Base-by-base conservation (phyloP, 1,284 basidiomycete species). In the Cutaneotrichosporon daszewskae region DNA sequence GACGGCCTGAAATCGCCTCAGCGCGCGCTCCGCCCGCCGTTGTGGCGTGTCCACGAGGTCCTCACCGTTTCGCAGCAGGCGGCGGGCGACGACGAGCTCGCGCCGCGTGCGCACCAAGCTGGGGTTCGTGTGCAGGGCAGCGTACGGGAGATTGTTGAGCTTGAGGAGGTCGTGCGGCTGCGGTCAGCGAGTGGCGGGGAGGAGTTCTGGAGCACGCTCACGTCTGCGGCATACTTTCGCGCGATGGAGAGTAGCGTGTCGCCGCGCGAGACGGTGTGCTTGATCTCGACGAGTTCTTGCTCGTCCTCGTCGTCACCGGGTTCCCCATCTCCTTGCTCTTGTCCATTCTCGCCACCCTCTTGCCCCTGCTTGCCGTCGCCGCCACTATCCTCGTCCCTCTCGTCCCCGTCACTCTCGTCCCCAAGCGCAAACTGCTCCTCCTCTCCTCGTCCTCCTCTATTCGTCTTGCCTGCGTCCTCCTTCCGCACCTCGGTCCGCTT, bases 1-100 rank as follows among this genome's bases (percentile, higher is more conserved):
- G 18, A 70, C 26, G 0, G 65, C 47, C 49, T 68, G 68, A 45
- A 70, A 70, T 37, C 66, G 51, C 43, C 65, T 65, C 13, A 68
- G 28, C 20, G 50, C 40, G 18, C 58, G 40, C 43, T 61, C 55
- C 34, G 45, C 28, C 31, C 44, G 34, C 37, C 64, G 45, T 8
- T 40, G 33, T 22, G 38, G 41, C 10, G 37, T 38, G 14, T 51
- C 44, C 16, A 54, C 55, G 22, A 46, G 20, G 40, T 38, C 38
- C 14, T 33, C 23, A 13, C 17, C 31, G 20, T 35, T 24, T n/a
- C n/a, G n/a, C 6, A 62, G 26, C 14, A 37, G 44, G 9, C 45
- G 45, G 13, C 42, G 39, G 5, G 51, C 34, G 16, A 55, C 23
- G 23, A 54, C 27, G 6, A 58, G 20, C 17, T 12, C 16, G 27